Evolutionary conservation across 352 stramenopile genomes (phyloP).

Genomic region (Phytopythium oedochilum): DNA sequence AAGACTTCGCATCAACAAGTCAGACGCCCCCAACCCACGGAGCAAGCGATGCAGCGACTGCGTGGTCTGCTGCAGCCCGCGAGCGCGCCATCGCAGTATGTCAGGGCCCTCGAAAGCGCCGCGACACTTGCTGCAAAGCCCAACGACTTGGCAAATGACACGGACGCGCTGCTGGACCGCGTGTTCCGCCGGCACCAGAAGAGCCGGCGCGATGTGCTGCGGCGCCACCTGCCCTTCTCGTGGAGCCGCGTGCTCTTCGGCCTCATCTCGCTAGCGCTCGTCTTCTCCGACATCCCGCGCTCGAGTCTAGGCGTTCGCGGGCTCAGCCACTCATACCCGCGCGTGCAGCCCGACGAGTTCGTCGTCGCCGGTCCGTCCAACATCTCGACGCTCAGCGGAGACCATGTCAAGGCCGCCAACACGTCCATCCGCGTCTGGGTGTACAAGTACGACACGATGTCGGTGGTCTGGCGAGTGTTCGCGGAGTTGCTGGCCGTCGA

Average conservation of each 20-base stretch:
- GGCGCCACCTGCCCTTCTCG: not conserved
- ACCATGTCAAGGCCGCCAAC: not conserved
- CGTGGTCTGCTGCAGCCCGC: too few relatives aligned
- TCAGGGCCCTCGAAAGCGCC: too few relatives aligned
- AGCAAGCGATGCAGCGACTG: too few relatives aligned
- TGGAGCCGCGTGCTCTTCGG: constrained; percentile 19
- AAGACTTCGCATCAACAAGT: too few relatives aligned
- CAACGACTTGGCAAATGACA: too few relatives aligned
- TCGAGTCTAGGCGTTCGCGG: constrained; percentile 18
- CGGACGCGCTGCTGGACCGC: too few relatives aligned
- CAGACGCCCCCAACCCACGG: too few relatives aligned
- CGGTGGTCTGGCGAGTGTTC: not conserved
- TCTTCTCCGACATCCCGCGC: constrained; percentile 25
- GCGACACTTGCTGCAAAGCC: too few relatives aligned
- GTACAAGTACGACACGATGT: not conserved
- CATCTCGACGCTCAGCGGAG: not conserved
- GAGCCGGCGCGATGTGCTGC: not conserved
- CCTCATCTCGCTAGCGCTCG: constrained; percentile 18
- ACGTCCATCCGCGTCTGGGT: not conserved
- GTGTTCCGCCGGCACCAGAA: not conserved
- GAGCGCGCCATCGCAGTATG: too few relatives aligned
- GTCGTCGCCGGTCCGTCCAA: not conserved
- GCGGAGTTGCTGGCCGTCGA: too few relatives aligned
- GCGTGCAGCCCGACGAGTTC: not conserved
- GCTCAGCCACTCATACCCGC: not conserved